Evolutionary conservation across 1,284 basidiomycete species (phyloP).

Genomic region (Microbotryum scabiosae): DNA sequence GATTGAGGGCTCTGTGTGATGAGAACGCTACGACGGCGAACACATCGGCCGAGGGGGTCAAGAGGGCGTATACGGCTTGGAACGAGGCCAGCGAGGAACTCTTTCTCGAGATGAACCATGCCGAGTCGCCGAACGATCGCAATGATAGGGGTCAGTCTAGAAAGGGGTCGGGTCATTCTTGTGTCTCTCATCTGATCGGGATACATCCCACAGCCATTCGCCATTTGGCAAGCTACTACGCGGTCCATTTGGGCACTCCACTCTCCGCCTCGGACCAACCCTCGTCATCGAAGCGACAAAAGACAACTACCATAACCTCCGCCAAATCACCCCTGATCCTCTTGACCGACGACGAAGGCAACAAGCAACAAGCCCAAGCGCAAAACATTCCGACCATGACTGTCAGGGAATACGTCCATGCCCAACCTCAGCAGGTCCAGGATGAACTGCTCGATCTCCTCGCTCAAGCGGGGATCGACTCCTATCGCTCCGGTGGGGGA

Average conservation of each 20-base stretch:
- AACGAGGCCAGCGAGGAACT: slow-evolving; percentile 49
- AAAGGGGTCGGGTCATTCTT: too few species aligned
- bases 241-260: slow-evolving; percentile 51
- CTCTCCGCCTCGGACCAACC: slow-evolving; percentile 41
- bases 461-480: slow-evolving; percentile 49
- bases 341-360: slow-evolving; percentile 81
- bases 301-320: slow-evolving; percentile 3
- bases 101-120: slow-evolving; percentile 54
- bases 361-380: slow-evolving; percentile 64
- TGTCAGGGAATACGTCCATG: slow-evolving; percentile 74
- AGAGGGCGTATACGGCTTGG: slow-evolving; percentile 27
- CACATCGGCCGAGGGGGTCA: neutral
- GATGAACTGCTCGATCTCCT: slow-evolving; percentile 69
- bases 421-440: slow-evolving; percentile 49
- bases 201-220: slow-evolving; percentile 57
- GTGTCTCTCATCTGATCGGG: neutral
- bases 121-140: slow-evolving; percentile 77
- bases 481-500: slow-evolving; percentile 37
- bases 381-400: slow-evolving; percentile 54
- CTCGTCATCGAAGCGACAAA: slow-evolving; percentile 41
- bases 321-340: slow-evolving; percentile 51
- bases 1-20: slow-evolving; percentile 68
- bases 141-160: slow-evolving; percentile 69
- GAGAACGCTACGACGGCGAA: slow-evolving; percentile 43
- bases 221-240: slow-evolving; percentile 76